Conservation (phyloP, 345 rosid genomes). For the Camelina sativa region DNA sequence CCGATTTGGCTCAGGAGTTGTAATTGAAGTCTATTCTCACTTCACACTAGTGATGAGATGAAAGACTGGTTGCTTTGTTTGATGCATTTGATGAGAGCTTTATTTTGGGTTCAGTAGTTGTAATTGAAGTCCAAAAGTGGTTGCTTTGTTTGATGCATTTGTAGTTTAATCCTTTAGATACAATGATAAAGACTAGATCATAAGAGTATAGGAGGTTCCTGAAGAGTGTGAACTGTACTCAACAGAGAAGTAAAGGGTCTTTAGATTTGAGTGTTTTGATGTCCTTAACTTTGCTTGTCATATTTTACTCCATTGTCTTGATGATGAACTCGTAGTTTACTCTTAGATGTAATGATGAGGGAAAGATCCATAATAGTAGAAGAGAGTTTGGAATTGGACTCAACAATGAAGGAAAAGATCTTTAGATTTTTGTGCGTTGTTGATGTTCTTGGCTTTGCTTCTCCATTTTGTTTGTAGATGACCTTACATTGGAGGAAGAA, state of each 20-base stretch:
- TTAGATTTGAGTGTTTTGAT: no score
- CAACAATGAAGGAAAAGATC: background rate
- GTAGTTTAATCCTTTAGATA: no score
- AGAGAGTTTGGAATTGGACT: background rate
- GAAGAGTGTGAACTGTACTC: no score
- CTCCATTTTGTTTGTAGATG: slow-evolving; percentile 57
- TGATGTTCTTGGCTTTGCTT: slow-evolving; percentile 13
- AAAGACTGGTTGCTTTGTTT: no score
- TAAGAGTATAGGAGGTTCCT: no score
- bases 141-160: no score
- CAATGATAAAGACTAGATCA: no score
- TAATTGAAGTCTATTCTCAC: slow-evolving; percentile 14
- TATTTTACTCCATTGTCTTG: slow-evolving; percentile 12
- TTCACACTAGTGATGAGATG: background rate
- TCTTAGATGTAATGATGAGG: background rate
- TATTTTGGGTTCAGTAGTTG: no score
- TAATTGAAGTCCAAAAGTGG: no score
- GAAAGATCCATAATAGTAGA: background rate
- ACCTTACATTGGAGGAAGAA: slow-evolving; percentile 71
- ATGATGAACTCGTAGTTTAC: background rate
- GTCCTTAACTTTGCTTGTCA: background rate
- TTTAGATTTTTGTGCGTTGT: slow-evolving; percentile 15
- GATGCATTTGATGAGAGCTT: no score
- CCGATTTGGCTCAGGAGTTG: slow-evolving; percentile 14
- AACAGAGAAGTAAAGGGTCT: no score